phyloP scores from a whole-genome alignment of 352 stramenopile species.

The Phytophthora niederhauseri region DNA sequence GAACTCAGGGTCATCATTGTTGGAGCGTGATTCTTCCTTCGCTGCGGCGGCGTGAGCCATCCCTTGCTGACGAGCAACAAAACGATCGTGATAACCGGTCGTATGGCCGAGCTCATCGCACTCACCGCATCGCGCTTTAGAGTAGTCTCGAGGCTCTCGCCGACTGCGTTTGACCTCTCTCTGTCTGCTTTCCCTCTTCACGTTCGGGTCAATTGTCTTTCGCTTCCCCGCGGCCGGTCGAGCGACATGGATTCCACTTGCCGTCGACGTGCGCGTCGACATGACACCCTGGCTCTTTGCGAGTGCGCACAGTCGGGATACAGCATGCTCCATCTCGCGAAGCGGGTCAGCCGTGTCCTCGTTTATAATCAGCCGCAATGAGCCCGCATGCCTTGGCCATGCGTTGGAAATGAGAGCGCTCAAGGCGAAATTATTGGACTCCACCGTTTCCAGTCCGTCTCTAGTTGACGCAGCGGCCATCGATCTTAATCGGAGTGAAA shows the following conservation, averaged over 20 bases:
- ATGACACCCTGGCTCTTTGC: neutral
- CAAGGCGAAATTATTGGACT: neutral
- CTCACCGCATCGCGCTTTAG: slow-evolving; percentile 3
- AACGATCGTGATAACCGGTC: slow-evolving; percentile 6
- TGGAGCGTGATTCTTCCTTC: no score
- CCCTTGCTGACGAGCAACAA: neutral
- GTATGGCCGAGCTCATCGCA: slow-evolving; percentile 15
- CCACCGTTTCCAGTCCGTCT: neutral
- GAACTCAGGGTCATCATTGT: neutral
- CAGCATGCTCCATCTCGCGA: neutral
- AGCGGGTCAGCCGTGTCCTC: neutral
- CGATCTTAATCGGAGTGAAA: neutral
- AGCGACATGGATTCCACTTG: neutral
- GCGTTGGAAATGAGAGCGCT: neutral
- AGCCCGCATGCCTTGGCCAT: neutral
- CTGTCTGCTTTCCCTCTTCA: neutral
- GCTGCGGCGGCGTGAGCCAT: neutral
- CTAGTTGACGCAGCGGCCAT: neutral
- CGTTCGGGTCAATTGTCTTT: neutral
- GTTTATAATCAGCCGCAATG: neutral
- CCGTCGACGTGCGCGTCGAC: neutral
- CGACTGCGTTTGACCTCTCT: neutral
- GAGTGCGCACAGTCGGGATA: neutral
- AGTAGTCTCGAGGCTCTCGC: neutral
- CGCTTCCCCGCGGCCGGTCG: neutral